These are phyloP conservation scores for Plicaturopsis crispa DNA, from an alignment of 768 basidiomycete species.

Conservation along the genomic window DNA sequence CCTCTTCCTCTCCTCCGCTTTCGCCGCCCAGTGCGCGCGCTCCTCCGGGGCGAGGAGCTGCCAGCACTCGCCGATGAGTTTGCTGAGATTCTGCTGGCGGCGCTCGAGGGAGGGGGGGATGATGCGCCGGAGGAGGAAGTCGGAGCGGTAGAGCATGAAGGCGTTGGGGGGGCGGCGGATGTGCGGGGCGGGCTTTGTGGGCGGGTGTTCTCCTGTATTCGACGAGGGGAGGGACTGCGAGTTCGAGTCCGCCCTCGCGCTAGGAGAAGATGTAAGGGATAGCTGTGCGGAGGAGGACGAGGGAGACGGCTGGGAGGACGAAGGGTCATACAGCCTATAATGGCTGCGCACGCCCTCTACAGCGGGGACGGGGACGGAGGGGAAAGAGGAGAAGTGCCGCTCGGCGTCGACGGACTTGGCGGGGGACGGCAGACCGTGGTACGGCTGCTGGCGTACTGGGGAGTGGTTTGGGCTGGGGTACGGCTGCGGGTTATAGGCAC, in stretches of 20 bases:
- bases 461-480: too few species aligned
- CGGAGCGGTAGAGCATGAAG: constrained; percentile 50
- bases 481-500: too few species aligned
- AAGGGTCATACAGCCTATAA: too few species aligned
- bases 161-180: constrained; percentile 47
- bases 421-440: too few species aligned
- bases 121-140: constrained; percentile 34
- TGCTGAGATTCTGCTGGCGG: constrained; percentile 47
- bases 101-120: constrained; percentile 37
- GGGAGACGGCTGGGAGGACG: not conserved
- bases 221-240: not conserved
- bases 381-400: too few species aligned
- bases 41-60: constrained; percentile 28
- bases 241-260: constrained; percentile 4
- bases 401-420: too few species aligned
- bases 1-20: constrained; percentile 18
- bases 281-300: not conserved
- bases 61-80: constrained; percentile 49
- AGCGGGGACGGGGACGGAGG: too few species aligned
- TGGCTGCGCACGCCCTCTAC: too few species aligned
- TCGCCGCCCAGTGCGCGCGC: constrained; percentile 25
- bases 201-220: constrained; percentile 1
- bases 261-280: constrained; percentile 1
- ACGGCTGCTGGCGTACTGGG: too few species aligned
- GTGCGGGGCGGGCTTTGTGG: constrained; percentile 16